Evolutionary conservation across 192 early-diverging fungal genomes (phyloP), one percentile per base, ranked within the genome.

Genomic region (Geosiphon pyriformis): DNA sequence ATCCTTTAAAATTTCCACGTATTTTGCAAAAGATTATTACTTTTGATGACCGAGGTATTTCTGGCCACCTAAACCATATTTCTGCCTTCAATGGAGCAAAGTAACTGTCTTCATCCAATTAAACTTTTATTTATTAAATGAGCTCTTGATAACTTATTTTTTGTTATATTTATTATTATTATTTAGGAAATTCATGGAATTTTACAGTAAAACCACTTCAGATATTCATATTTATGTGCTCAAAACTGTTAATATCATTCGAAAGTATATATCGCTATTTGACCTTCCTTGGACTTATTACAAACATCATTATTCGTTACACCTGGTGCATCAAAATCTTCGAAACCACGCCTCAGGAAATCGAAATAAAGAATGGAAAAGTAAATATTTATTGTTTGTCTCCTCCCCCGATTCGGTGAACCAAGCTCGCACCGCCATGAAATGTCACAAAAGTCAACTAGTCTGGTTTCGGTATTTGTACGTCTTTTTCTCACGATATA

Each of bases 51-150:
- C 70, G 81, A 25, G 95, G 95, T 1, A 82, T 98, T 34, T 93
- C 92, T n/a, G 91, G 90, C 0, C 95, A 98, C 65, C 74, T 80
- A 37, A 98, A 98, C 74, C 95, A 98, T 70, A 79, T 87, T 52
- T 87, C 93, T 7, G 76, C 83, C 20, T 93, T 87, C 68, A 76
- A 85, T 64, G 95, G 93, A 50, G 77, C 78, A 31, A 83, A 73
- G 80, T 81, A 76, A 73, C 68, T 63, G 1, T 20, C 25, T 46
- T 10, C 17, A 46, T 46, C 6, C 42, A 46, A 12, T 4, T 55
- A 11, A n/a, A n/a, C 2, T 59, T 17, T 15, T 34, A 34, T 59
- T 31, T 32, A 22, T 59, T 59, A 18, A 23, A 18, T 52, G 6
- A 17, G 0, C n/a, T 4, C 8, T 22, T 17, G 6, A 0, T 51